Evolutionary conservation across 2,329 filamentous ascomycete genomes (phyloP).

Genomic region (Neophaeococcomyces aloes): DNA sequence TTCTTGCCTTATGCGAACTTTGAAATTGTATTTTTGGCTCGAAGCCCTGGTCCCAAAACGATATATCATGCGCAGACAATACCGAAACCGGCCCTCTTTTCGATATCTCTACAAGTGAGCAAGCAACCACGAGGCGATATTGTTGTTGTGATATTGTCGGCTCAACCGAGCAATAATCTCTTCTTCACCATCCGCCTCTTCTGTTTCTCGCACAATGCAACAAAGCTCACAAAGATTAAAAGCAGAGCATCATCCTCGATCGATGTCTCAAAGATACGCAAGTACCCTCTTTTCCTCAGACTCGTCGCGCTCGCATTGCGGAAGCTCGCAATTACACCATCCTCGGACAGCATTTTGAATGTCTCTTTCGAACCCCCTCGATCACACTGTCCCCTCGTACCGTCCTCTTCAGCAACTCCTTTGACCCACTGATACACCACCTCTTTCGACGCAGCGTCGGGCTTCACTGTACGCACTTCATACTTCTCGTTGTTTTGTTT

Average conservation of each 20-base stretch:
- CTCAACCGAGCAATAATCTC: neutral
- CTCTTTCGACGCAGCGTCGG: neutral
- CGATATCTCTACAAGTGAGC: too few species aligned
- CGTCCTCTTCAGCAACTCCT: neutral
- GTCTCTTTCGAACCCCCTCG: conserved; percentile 1
- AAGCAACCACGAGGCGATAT: too few species aligned
- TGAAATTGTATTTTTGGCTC: too few species aligned
- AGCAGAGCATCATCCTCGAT: neutral
- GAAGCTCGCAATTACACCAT: neutral
- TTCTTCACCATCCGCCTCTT: conserved; percentile 2
- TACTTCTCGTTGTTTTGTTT: conserved; percentile 2
- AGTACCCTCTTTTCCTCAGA: conserved; percentile 1
- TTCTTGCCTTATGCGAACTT: too few species aligned
- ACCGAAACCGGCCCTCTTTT: too few species aligned
- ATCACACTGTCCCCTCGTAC: neutral
- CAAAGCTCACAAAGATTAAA: conserved; percentile 4
- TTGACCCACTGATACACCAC: neutral
- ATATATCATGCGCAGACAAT: too few species aligned
- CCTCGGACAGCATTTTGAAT: conserved; percentile 1
- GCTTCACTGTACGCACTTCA: neutral
- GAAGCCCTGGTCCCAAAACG: too few species aligned
- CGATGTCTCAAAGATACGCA: conserved; percentile 1
- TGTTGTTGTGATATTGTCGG: too few species aligned
- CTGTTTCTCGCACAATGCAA: conserved; percentile 3
- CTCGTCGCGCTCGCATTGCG: neutral